These are phyloP conservation scores for Lipomyces chichibuensis DNA, from an alignment of 805 yeast species.

Conservation along the genomic window DNA sequence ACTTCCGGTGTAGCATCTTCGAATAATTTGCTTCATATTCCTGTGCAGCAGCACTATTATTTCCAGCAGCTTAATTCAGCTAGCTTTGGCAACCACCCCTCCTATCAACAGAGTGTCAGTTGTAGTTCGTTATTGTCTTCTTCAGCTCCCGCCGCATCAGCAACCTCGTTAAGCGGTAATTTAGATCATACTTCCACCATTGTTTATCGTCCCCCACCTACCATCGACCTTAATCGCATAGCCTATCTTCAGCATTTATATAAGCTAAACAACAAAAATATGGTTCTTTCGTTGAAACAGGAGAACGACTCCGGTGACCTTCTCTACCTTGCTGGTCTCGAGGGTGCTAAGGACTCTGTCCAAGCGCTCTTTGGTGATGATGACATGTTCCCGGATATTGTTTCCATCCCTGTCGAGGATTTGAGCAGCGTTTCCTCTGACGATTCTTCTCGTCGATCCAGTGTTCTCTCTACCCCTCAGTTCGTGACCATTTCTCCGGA, in stretches of 20 bases:
- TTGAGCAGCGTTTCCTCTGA: constrained; percentile 16
- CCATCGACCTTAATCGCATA: background rate
- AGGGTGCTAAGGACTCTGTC: constrained; percentile 11
- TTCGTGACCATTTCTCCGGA: constrained; percentile 26
- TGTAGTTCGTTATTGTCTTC: background rate
- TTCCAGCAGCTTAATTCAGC: constrained; percentile 4
- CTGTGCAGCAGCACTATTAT: constrained; percentile 3
- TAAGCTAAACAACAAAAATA: constrained; percentile 9
- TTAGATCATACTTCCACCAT: background rate
- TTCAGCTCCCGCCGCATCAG: background rate
- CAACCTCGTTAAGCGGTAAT: background rate
- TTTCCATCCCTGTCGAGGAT: constrained; percentile 24
- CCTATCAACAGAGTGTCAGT: background rate
- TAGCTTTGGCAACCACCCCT: background rate
- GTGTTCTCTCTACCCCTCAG: constrained; percentile 27
- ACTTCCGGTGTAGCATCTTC: constrained; percentile 7
- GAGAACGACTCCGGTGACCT: constrained; percentile 15
- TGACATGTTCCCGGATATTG: constrained; percentile 25
- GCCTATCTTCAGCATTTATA: constrained; percentile 4
- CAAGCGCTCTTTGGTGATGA: constrained; percentile 17
- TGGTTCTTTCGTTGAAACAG: constrained; percentile 24
- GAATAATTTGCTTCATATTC: background rate
- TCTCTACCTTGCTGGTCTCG: constrained; percentile 17
- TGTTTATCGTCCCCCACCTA: background rate
- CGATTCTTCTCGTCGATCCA: constrained; percentile 23